Base-by-base conservation (phyloP, 768 basidiomycete species). In the Hirschioporus abietinus region DNA sequence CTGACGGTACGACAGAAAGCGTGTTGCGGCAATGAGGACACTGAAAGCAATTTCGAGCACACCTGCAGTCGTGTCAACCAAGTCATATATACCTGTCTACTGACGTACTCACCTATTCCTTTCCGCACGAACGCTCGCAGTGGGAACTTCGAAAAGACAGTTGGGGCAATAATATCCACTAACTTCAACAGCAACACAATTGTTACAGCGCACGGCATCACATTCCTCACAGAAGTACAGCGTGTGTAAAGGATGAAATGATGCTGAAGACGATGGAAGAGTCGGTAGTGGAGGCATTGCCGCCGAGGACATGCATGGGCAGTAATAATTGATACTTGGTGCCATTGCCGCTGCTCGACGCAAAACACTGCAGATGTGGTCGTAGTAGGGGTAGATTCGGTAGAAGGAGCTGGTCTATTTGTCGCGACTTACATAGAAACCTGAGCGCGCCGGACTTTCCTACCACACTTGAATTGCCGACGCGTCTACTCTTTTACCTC, bases 151-250 rank as follows among this genome's bases (percentile, higher is more conserved):
- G 76, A 99, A 99, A 20, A 98, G 82, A 76, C 97, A 99, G 76
- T 96, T 96, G 35, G 97, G 97, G 75, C 97, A 99, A 76, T 94
- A 98, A 76, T 99, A 99, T 58, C 93, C 93, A 74, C 93, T 92
- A 75, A 99, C 92, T 85, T 99, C 97, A 59, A 94, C 82, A 8
- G 89, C 84, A 1, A 96, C 93, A 72, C 97, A 99, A 69, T 89
- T 85, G 75, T 97, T 92, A 74, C 97, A 99, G 66, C 95, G 83
- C 59, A 99, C 86, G 1, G 92, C 90, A 76, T 99, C 96, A 77
- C 97, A 99, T 84, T 99, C 96, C 77, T 98, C 96, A 76, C 97
- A 99, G 76, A 99, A 99, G 77, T 94, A 97, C 8, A 99, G 86
- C 30, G 84, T 85, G 72, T 93, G 86, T 1, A 99, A 84, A 7